Conservation (phyloP, 1,139 yeast species). For the Lodderomyces oxycetoniae region DNA sequence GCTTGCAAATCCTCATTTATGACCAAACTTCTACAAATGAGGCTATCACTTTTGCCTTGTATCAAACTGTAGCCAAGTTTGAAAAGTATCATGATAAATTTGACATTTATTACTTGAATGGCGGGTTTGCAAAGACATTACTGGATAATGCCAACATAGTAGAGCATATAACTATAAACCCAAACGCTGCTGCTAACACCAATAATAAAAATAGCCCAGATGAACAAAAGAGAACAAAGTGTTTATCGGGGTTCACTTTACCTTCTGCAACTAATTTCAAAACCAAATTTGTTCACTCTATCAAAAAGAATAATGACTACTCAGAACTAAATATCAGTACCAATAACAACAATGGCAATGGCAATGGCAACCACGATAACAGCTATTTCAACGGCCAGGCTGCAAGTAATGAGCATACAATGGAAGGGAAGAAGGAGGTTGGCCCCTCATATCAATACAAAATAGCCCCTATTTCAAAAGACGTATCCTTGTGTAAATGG, state of each 20-base stretch:
- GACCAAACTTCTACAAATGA: conserved; percentile 34
- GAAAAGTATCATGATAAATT: conserved; percentile 23
- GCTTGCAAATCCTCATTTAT: conserved; percentile 44
- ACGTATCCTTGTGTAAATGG: conserved; percentile 45
- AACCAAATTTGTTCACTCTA: conserved; percentile 28
- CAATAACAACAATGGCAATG: conserved; percentile 17
- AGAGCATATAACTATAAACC: conserved; percentile 1
- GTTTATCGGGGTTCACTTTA: conserved; percentile 31
- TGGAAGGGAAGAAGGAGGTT: too few relatives aligned
- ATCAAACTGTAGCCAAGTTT: conserved; percentile 42
- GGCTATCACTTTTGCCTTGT: conserved; percentile 33
- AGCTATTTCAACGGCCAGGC: not conserved
- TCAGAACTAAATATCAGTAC: too few relatives aligned
- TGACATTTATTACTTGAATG: conserved; percentile 29
- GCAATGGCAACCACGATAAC: conserved; percentile 3
- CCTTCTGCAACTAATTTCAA: conserved; percentile 33
- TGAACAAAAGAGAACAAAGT: conserved; percentile 6
- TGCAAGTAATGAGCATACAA: too few relatives aligned
- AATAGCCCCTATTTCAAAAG: conserved; percentile 13
- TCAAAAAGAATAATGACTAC: conserved; percentile 22
- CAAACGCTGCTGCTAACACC: conserved; percentile 4
- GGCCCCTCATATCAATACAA: conserved; percentile 26
- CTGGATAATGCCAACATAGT: conserved; percentile 1
- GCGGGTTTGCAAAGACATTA: conserved; percentile 27
- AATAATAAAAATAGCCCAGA: not conserved